Base-by-base conservation (phyloP, 345 rosid genomes). In the Raphanus raphanistrum region DNA sequence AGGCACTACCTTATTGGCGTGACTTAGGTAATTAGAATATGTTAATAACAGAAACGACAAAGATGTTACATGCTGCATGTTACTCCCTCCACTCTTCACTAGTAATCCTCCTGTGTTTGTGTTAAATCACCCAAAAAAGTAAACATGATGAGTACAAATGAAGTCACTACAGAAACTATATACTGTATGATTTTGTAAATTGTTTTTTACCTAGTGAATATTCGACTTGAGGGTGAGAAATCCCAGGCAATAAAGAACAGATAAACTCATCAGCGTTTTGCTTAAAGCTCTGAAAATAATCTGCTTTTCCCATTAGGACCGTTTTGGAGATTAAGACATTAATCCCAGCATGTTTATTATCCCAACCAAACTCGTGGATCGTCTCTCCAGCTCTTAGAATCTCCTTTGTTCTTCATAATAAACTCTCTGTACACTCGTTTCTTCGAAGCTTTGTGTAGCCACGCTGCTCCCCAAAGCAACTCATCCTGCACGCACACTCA, bases 61-160 rank as follows among this genome's bases (percentile, higher is more conserved):
- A 8, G 98, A 85, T 57, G 99, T 93, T 78, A 95, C 99, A 82
- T 92, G 96, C 73, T 95, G 99, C 88, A 95, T 87, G 88, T 95
- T 95, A 84, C 98, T 91, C 48, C 91, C 99, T 50, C 93, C 93
- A 60, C 91, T 89, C 83, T 93, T 93, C 82, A 90, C 92, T 65
- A 93, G 79, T 84, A 95, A 77, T 8, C 99, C 99, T 59, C 98
- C 97, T 90, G 73, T 12, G 16, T 27, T 59, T 59, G 33, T 61
- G 65, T 61, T 61, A 29, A 6, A 13, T 61, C 3, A 28, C 64
- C 16, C 33, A 11, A 25, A 17, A 11, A 54, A 17, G 7, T 10
- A 2, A 21, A 55, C 4, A 60, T 27, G 8, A 60, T 27, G 8
- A 60, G 63, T 60, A 13, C 36, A 29, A 27, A 6, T 6, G 1